phyloP scores from a whole-genome alignment of 2,329 filamentous ascomycete species.

The Paradendryphiella salina region DNA sequence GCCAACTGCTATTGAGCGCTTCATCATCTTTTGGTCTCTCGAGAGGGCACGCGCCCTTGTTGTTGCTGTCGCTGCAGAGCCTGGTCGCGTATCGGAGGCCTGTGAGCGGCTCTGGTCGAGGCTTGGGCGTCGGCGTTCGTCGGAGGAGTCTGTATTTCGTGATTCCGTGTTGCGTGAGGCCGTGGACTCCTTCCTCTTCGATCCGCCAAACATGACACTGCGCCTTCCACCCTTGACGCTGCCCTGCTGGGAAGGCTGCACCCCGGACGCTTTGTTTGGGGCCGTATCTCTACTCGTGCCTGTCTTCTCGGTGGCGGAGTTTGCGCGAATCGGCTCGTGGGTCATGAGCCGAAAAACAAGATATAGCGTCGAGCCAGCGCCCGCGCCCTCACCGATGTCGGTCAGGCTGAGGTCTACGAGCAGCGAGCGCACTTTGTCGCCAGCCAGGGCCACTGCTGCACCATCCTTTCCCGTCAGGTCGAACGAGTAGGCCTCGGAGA shows the following conservation, averaged over 20 bases:
- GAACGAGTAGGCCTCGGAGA: conserved; percentile 83
- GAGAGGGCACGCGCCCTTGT: conserved; percentile 37
- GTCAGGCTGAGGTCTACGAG: conserved; percentile 83
- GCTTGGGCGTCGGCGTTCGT: conserved; percentile 27
- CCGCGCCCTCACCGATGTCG: conserved; percentile 68
- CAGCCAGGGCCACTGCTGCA: conserved; percentile 66
- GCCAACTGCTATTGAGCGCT: conserved; percentile 75
- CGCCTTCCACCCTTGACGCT: conserved; percentile 51
- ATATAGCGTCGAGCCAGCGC: conserved; percentile 73
- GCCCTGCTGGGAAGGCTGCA: conserved; percentile 40
- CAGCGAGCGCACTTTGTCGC: conserved; percentile 75
- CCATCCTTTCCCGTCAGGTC: conserved; percentile 75
- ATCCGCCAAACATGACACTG: conserved; percentile 66
- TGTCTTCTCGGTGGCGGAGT: conserved; percentile 38
- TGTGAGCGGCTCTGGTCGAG: conserved; percentile 31
- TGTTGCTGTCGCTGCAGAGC: conserved; percentile 32
- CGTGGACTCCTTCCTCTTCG: conserved; percentile 56
- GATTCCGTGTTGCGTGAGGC: conserved; percentile 23
- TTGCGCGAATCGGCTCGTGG: conserved; percentile 51
- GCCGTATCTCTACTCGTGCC: conserved; percentile 32
- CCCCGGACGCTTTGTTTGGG: conserved; percentile 24
- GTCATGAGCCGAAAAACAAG: conserved; percentile 80
- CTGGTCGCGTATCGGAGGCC: conserved; percentile 33
- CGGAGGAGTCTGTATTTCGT: conserved; percentile 21
- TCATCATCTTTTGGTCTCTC: conserved; percentile 57